A percentile compares a stretch with the other conserved stretches of the same genome.
Evolutionary conservation across 140 eudicot species (phyloP).

Genomic region (Erigeron philadelphicus): DNA sequence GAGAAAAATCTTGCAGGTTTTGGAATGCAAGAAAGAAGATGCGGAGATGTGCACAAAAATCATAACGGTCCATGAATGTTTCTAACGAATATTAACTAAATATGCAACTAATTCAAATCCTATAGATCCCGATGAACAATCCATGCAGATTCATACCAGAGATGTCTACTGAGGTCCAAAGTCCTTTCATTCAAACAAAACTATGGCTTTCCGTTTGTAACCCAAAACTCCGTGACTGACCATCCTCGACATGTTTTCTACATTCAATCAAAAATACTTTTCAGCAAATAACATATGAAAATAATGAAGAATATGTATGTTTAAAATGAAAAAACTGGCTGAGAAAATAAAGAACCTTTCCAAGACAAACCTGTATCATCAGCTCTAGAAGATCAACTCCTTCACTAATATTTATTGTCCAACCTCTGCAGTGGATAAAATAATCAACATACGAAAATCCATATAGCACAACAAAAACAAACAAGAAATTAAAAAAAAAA

Average conservation of each 20-base stretch:
- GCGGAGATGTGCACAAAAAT: constrained; percentile 4
- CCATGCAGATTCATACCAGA: constrained; percentile 13
- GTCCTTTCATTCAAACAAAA: not conserved
- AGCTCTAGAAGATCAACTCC: constrained; percentile 20
- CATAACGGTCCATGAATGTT: constrained; percentile 3
- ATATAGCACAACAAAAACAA: not conserved
- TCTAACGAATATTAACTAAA: not conserved
- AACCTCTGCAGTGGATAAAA: constrained; percentile 24
- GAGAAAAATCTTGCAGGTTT: constrained; percentile 5
- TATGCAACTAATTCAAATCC: constrained; percentile 14
- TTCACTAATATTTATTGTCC: constrained; percentile 5
- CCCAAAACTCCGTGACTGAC: constrained; percentile 13
- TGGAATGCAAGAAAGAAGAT: not conserved
- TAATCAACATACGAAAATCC: not conserved
- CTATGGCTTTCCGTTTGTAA: not conserved
- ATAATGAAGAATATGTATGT: not conserved
- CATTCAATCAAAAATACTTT: not conserved
- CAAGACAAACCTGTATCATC: constrained; percentile 25
- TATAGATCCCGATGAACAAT: not conserved
- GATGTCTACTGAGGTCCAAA: not conserved
- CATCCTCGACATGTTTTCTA: constrained; percentile 13
- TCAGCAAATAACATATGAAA: constrained; percentile 14
- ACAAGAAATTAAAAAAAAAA: not conserved
- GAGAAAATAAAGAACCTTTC: not conserved
- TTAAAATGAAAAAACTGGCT: not conserved